Evolutionary conservation across 176 grass and related monocot species (phyloP), one percentile per base, ranked within the genome.

Genomic region (Bolboschoenus planiculmis): DNA sequence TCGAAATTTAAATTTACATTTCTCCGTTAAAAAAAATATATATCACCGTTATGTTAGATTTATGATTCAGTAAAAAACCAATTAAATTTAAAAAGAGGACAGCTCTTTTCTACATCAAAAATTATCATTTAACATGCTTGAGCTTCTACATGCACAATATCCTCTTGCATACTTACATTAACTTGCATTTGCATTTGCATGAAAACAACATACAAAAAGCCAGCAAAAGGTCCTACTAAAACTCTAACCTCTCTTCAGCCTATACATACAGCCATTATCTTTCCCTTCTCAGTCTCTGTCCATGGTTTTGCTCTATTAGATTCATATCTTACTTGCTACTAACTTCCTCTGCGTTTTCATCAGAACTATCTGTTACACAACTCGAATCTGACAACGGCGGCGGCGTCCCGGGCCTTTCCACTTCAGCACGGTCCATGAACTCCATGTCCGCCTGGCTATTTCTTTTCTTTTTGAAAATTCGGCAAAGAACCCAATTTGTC

Each of bases 401-500:
- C 3, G 72, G 72, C 18, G 72, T 53, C 11, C 72, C 72, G 14
- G 72, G 72, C 46, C 72, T 76, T 76, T 76, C 72, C 23, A 76
- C 42, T 44, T 7, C 44, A 31, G 72, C 72, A 53, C 66, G 39
- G 75, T 80, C 84, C 40, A 67, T 78, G 16, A 55, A 55, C 31
- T 84, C 82, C 10, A 75, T 26, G 21, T 85, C 78, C 47, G 8
- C 59, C 36, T 46, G 66, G 78, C 66, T 82, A 59, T 79, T 46
- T 82, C 63, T 87, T 59, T 56, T 87, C 85, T 87, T 87, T 71
- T 87, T 87, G 61, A 87, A 87, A 73, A 87, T 87, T 79, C 85
- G 78, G 36, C 85, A 82, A 15, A 87, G 46, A 79, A 87, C 78
- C 85, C 85, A 87, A 34, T 77, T 80, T 16, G 31, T 47, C 37